Percentiles rank a stretch among this genome's conserved stretches.
phyloP scores from a whole-genome alignment of 306 rosid genomes.

The Dryas octopetala region DNA sequence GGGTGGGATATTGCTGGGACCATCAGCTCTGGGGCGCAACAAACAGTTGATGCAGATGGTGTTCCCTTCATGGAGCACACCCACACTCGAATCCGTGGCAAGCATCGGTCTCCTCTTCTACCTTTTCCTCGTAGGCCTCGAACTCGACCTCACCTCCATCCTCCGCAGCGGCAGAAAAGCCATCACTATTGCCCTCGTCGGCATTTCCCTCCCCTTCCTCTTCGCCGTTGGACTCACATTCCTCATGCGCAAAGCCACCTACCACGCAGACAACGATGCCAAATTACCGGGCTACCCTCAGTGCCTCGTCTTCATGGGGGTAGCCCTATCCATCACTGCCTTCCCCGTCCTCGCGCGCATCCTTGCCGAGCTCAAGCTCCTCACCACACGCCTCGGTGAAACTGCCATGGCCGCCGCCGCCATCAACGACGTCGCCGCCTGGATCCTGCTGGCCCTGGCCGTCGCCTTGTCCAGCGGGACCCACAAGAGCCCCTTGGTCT shows the following conservation, averaged over 20 bases:
- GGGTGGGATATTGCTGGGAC: conserved; percentile 31
- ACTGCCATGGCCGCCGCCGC: conserved; percentile 26
- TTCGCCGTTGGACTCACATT: conserved; percentile 13
- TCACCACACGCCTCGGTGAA: conserved; percentile 11
- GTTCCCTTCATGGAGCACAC: conserved; percentile 25
- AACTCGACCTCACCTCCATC: conserved; percentile 12
- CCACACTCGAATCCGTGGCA: conserved; percentile 16
- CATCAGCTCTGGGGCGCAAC: conserved; percentile 26
- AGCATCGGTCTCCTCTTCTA: conserved; percentile 27
- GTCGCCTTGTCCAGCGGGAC: conserved; percentile 22
- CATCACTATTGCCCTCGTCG: conserved; percentile 21
- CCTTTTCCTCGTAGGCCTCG: conserved; percentile 23
- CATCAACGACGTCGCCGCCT: conserved; percentile 25
- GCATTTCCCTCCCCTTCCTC: conserved; percentile 18
- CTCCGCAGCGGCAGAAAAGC: conserved; percentile 15
- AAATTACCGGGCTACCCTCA: neutral
- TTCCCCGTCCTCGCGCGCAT: conserved; percentile 31
- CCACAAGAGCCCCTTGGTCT: conserved; percentile 55
- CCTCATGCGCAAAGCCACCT: neutral
- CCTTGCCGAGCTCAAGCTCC: conserved; percentile 25
- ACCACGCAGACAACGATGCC: neutral
- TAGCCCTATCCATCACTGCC: conserved; percentile 28
- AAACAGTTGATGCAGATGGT: neutral
- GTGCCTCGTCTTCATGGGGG: conserved; percentile 17
- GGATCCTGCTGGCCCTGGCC: conserved; percentile 21